phyloP scores from a whole-genome alignment of 768 basidiomycete genomes.

The Trametes gibbosa region DNA sequence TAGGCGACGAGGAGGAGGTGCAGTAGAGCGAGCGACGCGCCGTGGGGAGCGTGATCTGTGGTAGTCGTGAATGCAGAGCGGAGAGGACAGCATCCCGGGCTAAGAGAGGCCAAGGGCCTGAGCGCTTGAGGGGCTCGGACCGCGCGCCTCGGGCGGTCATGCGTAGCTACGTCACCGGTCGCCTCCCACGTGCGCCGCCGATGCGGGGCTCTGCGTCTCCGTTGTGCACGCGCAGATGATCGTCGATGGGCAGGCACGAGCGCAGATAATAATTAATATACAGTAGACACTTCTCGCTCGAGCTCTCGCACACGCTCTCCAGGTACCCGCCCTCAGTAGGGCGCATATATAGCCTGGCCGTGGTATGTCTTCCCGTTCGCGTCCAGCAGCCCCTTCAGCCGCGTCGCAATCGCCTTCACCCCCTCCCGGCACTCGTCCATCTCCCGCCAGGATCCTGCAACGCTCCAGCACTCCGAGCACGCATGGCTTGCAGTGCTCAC shows the following conservation, averaged over 20 bases:
- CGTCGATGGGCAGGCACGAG: no score
- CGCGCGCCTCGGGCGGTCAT: not conserved
- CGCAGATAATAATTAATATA: no score
- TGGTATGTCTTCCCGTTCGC: conserved; percentile 47
- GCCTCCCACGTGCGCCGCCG: not conserved
- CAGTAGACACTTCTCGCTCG: not conserved
- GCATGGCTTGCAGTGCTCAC: conserved; percentile 65
- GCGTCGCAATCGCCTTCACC: conserved; percentile 58
- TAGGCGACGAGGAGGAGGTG: conserved; percentile 4
- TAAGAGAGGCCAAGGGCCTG: not conserved
- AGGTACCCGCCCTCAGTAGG: conserved; percentile 21
- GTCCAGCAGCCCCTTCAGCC: conserved; percentile 56
- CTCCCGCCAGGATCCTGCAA: conserved; percentile 65
- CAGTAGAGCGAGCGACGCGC: not conserved
- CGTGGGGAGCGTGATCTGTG: not conserved
- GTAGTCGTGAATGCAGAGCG: not conserved
- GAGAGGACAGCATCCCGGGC: not conserved
- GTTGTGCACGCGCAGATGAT: not conserved
- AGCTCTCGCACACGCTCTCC: not conserved
- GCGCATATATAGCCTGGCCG: conserved; percentile 37
- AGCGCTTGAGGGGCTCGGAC: no score
- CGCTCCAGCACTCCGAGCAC: conserved; percentile 81
- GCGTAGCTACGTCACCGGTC: not conserved
- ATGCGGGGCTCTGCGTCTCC: not conserved
- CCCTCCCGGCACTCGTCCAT: conserved; percentile 62